These are phyloP conservation scores for Solanum peruvianum DNA, from an alignment of 257 asterid species.

Conservation along the genomic window DNA sequence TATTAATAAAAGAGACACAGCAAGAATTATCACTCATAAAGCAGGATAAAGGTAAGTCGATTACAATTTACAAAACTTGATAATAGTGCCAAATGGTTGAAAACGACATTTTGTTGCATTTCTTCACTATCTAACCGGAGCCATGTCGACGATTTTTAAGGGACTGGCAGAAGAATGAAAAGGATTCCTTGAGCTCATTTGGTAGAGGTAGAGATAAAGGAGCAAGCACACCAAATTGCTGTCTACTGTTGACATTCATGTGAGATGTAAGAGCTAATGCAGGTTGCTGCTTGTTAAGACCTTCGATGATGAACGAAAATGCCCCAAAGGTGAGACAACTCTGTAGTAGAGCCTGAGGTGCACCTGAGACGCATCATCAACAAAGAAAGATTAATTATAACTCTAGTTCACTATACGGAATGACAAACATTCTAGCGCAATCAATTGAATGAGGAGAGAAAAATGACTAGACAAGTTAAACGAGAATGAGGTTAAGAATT, in stretches of 20 bases:
- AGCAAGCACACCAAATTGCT: conserved; percentile 38
- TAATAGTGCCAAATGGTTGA: background rate
- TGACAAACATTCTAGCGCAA: background rate
- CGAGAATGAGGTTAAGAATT: background rate
- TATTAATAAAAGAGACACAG: background rate
- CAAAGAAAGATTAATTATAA: background rate
- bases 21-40: background rate
- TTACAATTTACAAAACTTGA: background rate
- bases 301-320: conserved; percentile 81
- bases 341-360: conserved; percentile 90
- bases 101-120: background rate
- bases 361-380: conserved; percentile 37
- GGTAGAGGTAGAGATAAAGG: conserved; percentile 83
- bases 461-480: background rate
- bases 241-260: conserved; percentile 14
- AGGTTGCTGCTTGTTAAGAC: conserved; percentile 78
- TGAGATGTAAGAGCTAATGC: conserved; percentile 60
- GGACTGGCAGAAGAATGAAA: conserved; percentile 58
- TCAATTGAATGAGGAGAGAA: background rate
- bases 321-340: conserved; percentile 92
- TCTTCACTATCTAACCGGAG: background rate
- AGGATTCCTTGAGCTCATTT: conserved; percentile 70
- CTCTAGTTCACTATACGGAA: background rate
- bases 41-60: background rate
- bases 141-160: conserved; percentile 31